phyloP scores from a whole-genome alignment of 169 alveolate genomes.

The Blepharisma undulans region DNA sequence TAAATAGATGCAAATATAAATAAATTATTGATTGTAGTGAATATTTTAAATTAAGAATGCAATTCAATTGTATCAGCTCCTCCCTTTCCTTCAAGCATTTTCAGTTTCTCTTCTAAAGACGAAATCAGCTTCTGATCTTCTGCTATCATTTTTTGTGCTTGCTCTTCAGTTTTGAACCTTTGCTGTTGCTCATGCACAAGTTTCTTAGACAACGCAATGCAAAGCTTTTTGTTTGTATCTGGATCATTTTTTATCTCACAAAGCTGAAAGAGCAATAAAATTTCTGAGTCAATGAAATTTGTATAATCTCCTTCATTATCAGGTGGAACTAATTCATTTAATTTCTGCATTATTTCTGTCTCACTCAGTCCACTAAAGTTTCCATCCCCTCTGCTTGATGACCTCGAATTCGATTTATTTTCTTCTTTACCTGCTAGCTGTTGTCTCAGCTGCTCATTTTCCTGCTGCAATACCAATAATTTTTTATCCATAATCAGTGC shows the following conservation, averaged over 20 bases:
- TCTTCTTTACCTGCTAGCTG: background rate
- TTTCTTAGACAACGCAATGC: conserved; percentile 17
- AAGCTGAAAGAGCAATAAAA: background rate
- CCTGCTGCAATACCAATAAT: conserved; percentile 9
- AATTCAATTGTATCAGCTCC: conserved; percentile 12
- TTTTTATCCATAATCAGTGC: conserved; percentile 34
- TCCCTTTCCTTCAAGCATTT: conserved; percentile 17
- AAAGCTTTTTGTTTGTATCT: background rate
- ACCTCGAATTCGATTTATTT: background rate
- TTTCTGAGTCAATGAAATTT: background rate
- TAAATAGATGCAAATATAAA: too few species aligned
- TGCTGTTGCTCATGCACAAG: conserved; percentile 30
- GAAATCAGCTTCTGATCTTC: conserved; percentile 31
- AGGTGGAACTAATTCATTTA: background rate
- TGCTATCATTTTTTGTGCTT: conserved; percentile 21
- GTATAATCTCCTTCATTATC: conserved; percentile 15
- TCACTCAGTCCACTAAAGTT: background rate
- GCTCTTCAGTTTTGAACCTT: conserved; percentile 33
- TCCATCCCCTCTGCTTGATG: background rate
- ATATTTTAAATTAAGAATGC: background rate
- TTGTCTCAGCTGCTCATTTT: conserved; percentile 9
- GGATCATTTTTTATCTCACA: background rate
- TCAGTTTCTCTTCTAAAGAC: conserved; percentile 22
- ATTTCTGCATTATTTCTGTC: background rate
- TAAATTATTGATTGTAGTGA: background rate